These are phyloP conservation scores for Dalbergia oliveri DNA, from an alignment of 306 rosid species.

Conservation along the genomic window DNA sequence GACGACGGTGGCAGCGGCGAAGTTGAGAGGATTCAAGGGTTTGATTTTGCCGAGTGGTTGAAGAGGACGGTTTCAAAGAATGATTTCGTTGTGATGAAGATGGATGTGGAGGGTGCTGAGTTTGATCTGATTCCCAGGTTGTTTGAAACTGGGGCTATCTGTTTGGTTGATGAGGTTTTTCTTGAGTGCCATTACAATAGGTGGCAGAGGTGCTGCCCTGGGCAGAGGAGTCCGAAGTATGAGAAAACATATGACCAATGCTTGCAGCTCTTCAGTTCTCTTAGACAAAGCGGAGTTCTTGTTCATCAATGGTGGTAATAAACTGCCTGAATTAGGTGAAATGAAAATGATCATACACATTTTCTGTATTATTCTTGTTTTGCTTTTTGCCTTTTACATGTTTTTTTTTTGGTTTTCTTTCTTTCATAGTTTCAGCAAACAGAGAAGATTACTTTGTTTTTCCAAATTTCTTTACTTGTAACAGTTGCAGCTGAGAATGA, in stretches of 20 bases:
- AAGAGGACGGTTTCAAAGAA: constrained; percentile 71
- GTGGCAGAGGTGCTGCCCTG: constrained; percentile 97
- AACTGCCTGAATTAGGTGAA: constrained; percentile 36
- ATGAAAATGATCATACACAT: constrained; percentile 6
- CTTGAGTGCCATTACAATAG: constrained; percentile 95
- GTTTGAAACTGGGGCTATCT: constrained; percentile 87
- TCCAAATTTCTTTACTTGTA: constrained; percentile 43
- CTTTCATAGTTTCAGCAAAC: constrained; percentile 11
- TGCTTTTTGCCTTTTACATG: background rate
- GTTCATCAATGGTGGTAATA: constrained; percentile 94
- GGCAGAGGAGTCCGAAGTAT: constrained; percentile 88
- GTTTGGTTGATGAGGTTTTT: constrained; percentile 90
- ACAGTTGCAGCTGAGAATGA: constrained; percentile 53
- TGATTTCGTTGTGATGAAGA: constrained; percentile 95
- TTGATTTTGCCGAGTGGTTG: constrained; percentile 87
- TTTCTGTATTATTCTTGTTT: constrained; percentile 45
- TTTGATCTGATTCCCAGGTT: constrained; percentile 89
- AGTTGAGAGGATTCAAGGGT: constrained; percentile 81
- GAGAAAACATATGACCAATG: constrained; percentile 82
- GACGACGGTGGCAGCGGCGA: constrained; percentile 47
- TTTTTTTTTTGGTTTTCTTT: constrained; percentile 7
- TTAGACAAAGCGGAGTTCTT: constrained; percentile 85
- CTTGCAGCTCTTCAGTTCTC: constrained; percentile 72
- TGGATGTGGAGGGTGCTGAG: constrained; percentile 96
- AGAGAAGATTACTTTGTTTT: constrained; percentile 24